These are phyloP conservation scores for Candida manassasensis DNA, from an alignment of 805 yeast genomes.

Conservation along the genomic window DNA sequence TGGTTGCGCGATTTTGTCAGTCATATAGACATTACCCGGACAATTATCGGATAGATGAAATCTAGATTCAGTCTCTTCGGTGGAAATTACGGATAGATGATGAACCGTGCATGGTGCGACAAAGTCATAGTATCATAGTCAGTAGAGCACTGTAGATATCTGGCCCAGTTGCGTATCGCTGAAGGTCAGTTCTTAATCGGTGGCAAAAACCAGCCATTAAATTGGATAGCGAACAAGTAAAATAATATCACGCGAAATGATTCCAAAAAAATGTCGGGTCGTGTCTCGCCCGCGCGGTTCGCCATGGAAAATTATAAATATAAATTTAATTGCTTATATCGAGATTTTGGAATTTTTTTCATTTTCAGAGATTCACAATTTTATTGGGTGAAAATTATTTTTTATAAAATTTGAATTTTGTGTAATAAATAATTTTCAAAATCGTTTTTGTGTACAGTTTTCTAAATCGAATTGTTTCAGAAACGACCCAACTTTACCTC, in stretches of 20 bases:
- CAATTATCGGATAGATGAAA: no score
- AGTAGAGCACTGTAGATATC: no score
- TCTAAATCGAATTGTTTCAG: no score
- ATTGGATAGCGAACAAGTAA: no score
- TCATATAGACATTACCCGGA: no score
- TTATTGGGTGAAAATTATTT: slow-evolving; percentile 2
- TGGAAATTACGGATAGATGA: no score
- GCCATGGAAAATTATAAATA: background rate
- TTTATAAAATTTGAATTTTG: background rate
- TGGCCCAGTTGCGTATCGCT: no score
- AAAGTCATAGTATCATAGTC: no score
- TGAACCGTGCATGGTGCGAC: no score
- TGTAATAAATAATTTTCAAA: background rate
- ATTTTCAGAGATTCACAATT: background rate
- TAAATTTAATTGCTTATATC: slow-evolving; percentile 1
- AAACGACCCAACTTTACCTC: no score
- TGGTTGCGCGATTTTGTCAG: slow-evolving; percentile 1
- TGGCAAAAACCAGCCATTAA: background rate
- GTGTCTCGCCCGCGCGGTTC: background rate
- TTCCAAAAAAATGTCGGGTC: background rate
- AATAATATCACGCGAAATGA: background rate
- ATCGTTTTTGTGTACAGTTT: no score
- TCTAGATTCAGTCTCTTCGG: no score
- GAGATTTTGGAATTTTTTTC: background rate
- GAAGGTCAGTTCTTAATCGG: background rate